phyloP scores from a whole-genome alignment of 257 asterid genomes.

The Capsicum rhomboideum region DNA sequence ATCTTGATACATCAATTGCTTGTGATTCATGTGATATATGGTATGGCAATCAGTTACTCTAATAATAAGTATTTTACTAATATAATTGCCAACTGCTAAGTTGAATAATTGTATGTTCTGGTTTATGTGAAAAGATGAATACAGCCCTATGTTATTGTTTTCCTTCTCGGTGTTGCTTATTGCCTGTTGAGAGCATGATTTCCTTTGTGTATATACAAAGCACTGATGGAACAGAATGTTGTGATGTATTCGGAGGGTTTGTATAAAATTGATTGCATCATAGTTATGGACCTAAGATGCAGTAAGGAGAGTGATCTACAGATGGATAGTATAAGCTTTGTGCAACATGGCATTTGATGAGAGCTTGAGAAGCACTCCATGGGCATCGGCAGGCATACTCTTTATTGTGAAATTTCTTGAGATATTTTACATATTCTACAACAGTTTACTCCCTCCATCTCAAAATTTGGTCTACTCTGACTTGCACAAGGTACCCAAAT shows the following conservation, averaged over 20 bases:
- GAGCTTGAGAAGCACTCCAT: background rate
- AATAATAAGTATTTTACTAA: background rate
- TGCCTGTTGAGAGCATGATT: background rate
- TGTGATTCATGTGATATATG: constrained; percentile 97
- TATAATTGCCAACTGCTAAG: background rate
- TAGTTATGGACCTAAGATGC: background rate
- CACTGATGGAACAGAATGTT: background rate
- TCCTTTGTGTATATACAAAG: background rate
- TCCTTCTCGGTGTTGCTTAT: background rate
- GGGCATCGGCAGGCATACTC: background rate
- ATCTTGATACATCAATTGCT: constrained; percentile 92
- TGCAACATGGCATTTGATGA: background rate
- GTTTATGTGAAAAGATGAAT: background rate
- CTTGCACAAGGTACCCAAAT: background rate
- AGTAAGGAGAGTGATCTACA: background rate
- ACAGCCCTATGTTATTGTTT: background rate
- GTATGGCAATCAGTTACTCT: constrained; percentile 42
- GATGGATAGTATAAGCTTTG: background rate
- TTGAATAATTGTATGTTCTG: background rate
- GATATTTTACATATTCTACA: background rate
- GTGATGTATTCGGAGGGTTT: background rate
- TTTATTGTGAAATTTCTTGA: background rate
- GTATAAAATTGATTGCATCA: background rate
- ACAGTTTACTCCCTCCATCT: background rate
- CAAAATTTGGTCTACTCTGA: background rate